Conservation (phyloP, 768 basidiomycete species). For the Pholiota molesta region DNA sequence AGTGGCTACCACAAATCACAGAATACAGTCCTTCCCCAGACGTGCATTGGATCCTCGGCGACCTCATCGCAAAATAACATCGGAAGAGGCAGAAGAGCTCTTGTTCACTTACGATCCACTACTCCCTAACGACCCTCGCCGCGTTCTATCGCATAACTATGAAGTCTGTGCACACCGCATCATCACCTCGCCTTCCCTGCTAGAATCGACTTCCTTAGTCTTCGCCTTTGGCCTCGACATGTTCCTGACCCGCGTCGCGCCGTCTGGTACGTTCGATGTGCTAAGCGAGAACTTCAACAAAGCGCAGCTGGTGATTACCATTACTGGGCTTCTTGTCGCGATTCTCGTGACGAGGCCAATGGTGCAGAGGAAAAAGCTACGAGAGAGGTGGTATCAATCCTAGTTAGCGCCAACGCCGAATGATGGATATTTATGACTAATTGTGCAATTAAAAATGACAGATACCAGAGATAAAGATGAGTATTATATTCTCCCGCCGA, state of each 20-base stretch:
- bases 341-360: conserved; percentile 84
- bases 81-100: conserved; percentile 82
- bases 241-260: conserved; percentile 83
- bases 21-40: conserved; percentile 75
- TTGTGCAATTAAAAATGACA: not conserved
- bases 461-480: not conserved
- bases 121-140: conserved; percentile 67
- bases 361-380: conserved; percentile 66
- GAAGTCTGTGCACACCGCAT: conserved; percentile 59
- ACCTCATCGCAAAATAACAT: conserved; percentile 73
- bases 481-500: not conserved
- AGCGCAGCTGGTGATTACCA: conserved; percentile 83
- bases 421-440: not conserved
- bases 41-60: conserved; percentile 82
- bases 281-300: conserved; percentile 94
- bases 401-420: not conserved
- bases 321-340: conserved; percentile 69
- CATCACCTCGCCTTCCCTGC: conserved; percentile 76
- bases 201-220: conserved; percentile 92
- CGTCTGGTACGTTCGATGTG: conserved; percentile 91
- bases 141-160: conserved; percentile 53
- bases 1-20: conserved; percentile 81
- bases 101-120: conserved; percentile 85
- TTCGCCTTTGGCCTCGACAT: conserved; percentile 88
- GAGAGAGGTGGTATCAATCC: conserved; percentile 74